Evolutionary conservation across 352 stramenopile species (phyloP), one percentile per base, ranked within the genome.

Genomic region (Lagenidium sp.): DNA sequence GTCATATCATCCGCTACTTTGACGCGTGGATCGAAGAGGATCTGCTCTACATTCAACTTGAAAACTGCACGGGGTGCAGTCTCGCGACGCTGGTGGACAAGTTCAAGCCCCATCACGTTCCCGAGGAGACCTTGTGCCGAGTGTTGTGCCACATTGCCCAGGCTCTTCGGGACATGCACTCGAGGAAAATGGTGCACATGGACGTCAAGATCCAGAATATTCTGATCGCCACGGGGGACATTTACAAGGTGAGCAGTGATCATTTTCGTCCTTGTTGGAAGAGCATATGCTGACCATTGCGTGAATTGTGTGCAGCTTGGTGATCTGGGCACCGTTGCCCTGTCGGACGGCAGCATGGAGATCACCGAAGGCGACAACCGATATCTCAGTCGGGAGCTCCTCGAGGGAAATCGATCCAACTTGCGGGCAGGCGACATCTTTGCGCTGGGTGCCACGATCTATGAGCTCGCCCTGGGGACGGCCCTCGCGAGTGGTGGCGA

Each of bases 1-100:
- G 71, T 10, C 78, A 94, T 41, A 50, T 94, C 24, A 72, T 94
- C 36, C 81, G 75, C 8, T 94, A 94, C 58, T 91, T 87, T 55
- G 76, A 91, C 57, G 81, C 81, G 29, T 94, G 81, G 81, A 82
- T 94, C 52, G 81, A 94, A 60, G 74, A 94, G 46, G 76, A 94
- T 10, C 42, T 91, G 55, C 65, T 94, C 11, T 94, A 94, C 53
- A 94, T 94, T 34, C 81, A 94, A 44, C 63, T 91, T 30, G 81
- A 91, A 60, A 65, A 77, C 42, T 76, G 82, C 35, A 57, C 63
- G 7, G 71, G 73, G 22, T 88, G 78, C 50, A 85, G 60, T 26
- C 57, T 94, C 30, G 53, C 63, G 47, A 53, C 53, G 2, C 69
- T 93, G 30, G 57, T 87, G 40, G 77, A 84, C 43, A 68, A 76